Evolutionary conservation across 2,329 filamentous ascomycete genomes (phyloP), one percentile per base, ranked within the genome.

Genomic region (Bipolaris cookei): DNA sequence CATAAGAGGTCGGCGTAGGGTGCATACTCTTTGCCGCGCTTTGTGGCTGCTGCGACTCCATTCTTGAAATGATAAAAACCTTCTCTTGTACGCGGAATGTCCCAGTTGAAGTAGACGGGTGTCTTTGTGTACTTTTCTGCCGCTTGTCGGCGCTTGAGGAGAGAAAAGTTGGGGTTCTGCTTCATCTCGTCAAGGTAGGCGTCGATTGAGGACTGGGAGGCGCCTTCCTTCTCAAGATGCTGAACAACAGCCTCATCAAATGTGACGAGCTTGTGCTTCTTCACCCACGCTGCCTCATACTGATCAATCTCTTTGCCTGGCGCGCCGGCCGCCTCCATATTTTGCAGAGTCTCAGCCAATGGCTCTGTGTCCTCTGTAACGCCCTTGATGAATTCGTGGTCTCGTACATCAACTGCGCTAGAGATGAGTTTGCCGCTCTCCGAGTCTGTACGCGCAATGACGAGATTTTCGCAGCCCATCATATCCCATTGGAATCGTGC

Each of bases 401-500:
- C 95, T 56, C 95, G 90, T 5, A 92, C 89, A 72, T 99, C 95
- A 61, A 99, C 90, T 13, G 92, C 91, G 58, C 90, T 96, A 56
- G 90, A 96, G 53, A 99, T 83, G 20, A 99, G 84, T 75, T 89
- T 93, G 43, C 94, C 95, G 61, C 91, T 96, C 78, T 98, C 95
- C 0, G 92, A 96, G 77, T 99, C 95, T 1, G 95, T 98, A 56
- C 95, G 88, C 2, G 95, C 95, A 73, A 99, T 95, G 39, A 98
- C 87, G 3, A 98, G 84, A 76, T 96, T 98, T 80, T 99, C 95
- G 50, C 87, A 88, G 44, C 94, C 95, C 94, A 99, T 98, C 67
- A 97, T 84, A 71, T 99, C 95, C 94, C 94, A 99, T 74, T 99
- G 95, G 80, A 97, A 97, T 58, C 95, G 88, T 3, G 94, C 88